Conservation (phyloP, 1,284 basidiomycete species). For the Pseudozyma sp. region DNA sequence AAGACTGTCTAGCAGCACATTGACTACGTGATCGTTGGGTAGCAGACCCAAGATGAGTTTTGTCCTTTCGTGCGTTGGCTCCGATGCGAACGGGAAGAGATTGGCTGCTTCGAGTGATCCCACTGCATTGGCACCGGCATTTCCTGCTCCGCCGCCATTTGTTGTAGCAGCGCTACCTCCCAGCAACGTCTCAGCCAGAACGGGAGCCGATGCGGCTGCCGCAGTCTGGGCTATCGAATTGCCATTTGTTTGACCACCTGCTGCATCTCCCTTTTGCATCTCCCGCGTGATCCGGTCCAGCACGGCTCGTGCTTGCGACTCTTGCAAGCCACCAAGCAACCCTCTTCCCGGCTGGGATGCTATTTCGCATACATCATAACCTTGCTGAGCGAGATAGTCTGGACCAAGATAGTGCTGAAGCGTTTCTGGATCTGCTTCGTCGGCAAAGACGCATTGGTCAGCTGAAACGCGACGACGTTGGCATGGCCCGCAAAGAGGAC, state of each 20-base stretch:
- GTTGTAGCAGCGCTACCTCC: slow-evolving; percentile 1
- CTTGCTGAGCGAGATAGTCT: slow-evolving; percentile 42
- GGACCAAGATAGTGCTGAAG: slow-evolving; percentile 46
- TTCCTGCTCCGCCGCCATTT: slow-evolving; percentile 5
- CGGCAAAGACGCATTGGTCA: slow-evolving; percentile 60
- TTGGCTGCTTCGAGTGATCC: slow-evolving; percentile 23
- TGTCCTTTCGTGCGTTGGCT: slow-evolving; percentile 31
- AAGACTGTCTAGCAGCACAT: slow-evolving; percentile 59
- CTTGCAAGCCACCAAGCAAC: slow-evolving; percentile 38
- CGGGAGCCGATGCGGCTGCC: slow-evolving; percentile 16
- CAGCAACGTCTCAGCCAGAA: slow-evolving; percentile 11
- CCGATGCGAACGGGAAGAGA: slow-evolving; percentile 31
- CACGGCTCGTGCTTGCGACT: slow-evolving; percentile 53
- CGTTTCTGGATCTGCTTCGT: slow-evolving; percentile 49
- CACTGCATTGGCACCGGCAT: slow-evolving; percentile 15
- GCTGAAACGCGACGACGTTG: slow-evolving; percentile 59
- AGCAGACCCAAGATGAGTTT: slow-evolving; percentile 55
- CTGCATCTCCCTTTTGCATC: slow-evolving; percentile 34
- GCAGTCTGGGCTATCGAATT: slow-evolving; percentile 8
- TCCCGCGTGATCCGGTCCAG: slow-evolving; percentile 57
- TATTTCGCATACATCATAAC: slow-evolving; percentile 25
- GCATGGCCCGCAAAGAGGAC: slow-evolving; percentile 64
- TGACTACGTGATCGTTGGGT: slow-evolving; percentile 58
- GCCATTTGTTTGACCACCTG: slow-evolving; percentile 15
- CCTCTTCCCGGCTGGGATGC: slow-evolving; percentile 11